phyloP scores from a whole-genome alignment of 2,329 filamentous ascomycete species.

The Fonsecaea pedrosoi region DNA sequence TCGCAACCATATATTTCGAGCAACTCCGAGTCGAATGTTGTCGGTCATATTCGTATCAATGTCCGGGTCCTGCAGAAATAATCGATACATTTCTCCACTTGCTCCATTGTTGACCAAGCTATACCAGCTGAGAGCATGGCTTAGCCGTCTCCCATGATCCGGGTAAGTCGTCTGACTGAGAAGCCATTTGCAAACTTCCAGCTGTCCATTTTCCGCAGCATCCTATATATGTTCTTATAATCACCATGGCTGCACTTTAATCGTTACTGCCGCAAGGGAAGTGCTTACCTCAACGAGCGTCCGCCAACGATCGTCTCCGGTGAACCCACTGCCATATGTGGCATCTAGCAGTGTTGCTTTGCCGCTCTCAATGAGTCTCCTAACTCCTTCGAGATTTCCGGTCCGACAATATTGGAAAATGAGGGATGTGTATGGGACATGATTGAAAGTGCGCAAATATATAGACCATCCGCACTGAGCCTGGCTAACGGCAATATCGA shows the following conservation, averaged over 20 bases:
- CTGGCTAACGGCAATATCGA: slow-evolving; percentile 4
- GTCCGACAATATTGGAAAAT: not conserved
- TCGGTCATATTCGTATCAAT: not conserved
- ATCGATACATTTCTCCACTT: not conserved
- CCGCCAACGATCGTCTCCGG: not conserved
- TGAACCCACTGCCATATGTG: not conserved
- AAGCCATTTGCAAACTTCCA: not conserved
- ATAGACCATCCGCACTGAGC: slow-evolving; percentile 7
- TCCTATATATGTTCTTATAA: not conserved
- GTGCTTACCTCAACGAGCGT: slow-evolving; percentile 11
- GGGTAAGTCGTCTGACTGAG: slow-evolving; percentile 7
- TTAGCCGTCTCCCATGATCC: not conserved
- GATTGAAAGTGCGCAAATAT: not conserved
- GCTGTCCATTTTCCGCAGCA: not conserved
- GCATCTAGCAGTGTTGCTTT: slow-evolving; percentile 14
- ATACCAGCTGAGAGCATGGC: not conserved
- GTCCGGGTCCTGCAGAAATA: slow-evolving; percentile 3
- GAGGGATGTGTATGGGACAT: not conserved
- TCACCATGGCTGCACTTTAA: not conserved
- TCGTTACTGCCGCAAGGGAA: not conserved
- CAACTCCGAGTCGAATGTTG: not conserved
- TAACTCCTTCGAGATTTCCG: not conserved
- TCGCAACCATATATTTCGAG: not conserved
- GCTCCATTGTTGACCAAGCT: fast-evolving
- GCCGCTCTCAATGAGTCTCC: slow-evolving; percentile 6